phyloP scores from a whole-genome alignment of 176 grass and related monocot species.

The Ensete glaucum region DNA sequence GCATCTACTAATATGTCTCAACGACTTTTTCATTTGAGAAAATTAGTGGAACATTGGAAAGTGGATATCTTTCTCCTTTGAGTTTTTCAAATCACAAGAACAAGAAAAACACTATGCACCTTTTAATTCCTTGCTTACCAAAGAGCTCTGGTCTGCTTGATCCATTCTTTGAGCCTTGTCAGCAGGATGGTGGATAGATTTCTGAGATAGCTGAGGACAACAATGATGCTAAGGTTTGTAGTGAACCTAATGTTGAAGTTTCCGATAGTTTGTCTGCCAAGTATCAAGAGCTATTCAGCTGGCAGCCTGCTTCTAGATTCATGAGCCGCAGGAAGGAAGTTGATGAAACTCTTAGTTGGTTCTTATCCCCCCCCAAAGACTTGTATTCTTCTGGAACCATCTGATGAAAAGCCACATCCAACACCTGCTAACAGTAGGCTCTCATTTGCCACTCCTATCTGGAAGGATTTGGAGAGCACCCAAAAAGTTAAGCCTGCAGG shows the following conservation, averaged over 20 bases:
- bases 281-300: constrained; percentile 41
- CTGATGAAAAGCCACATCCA: constrained; percentile 30
- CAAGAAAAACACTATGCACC: constrained; percentile 7
- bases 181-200: constrained; percentile 19
- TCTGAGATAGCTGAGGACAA: constrained; percentile 8
- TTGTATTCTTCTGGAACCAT: constrained; percentile 44
- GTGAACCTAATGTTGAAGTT: constrained; percentile 26
- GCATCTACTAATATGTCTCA: background rate
- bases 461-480: constrained; percentile 59
- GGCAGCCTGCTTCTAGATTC: constrained; percentile 18
- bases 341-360: constrained; percentile 70
- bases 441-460: constrained; percentile 33
- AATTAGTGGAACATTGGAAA: constrained; percentile 17
- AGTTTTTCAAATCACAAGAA: constrained; percentile 44
- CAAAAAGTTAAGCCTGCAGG: constrained; percentile 40
- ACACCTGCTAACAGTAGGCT: constrained; percentile 29
- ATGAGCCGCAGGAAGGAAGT: constrained; percentile 28
- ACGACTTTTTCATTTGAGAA: constrained; percentile 21
- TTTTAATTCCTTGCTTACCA: constrained; percentile 30
- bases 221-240: constrained; percentile 15
- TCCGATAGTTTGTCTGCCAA: constrained; percentile 35
- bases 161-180: constrained; percentile 35
- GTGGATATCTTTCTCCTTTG: constrained; percentile 17
- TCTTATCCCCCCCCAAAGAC: constrained; percentile 82
- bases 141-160: constrained; percentile 28